A percentile compares a stretch with the other conserved stretches of the same genome.
Evolutionary conservation across 495 filamentous ascomycete genomes (phyloP).

Genomic region (Pseudomonodictys pantanalensis): DNA sequence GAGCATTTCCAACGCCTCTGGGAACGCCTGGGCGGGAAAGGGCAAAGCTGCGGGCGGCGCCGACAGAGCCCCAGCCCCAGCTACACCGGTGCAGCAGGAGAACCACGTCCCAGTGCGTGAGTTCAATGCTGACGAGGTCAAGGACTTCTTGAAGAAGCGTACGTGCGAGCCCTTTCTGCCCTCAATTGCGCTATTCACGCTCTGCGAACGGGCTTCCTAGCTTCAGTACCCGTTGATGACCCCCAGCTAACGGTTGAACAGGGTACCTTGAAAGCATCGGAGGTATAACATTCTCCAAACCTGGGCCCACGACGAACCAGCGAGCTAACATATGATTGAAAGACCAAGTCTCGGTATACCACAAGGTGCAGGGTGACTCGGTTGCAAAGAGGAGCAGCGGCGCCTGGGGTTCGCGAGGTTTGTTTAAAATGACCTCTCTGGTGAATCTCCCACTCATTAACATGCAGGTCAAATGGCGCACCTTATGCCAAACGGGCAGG

Average conservation of each 20-base stretch:
- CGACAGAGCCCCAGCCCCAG: conserved; percentile 1
- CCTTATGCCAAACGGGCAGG: conserved; percentile 31
- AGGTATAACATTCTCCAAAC: conserved; percentile 7
- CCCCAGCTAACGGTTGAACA: conserved; percentile 8
- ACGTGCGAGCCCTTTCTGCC: conserved; percentile 3
- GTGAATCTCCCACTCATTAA: neutral
- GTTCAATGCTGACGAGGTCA: conserved; percentile 32
- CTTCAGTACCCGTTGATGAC: neutral
- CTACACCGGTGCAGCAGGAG: conserved; percentile 14
- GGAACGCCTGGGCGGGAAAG: conserved; percentile 31
- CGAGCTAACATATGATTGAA: conserved; percentile 2
- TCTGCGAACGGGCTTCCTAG: neutral
- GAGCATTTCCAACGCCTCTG: conserved; percentile 17
- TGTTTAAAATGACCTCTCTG: neutral
- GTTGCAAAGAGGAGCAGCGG: conserved; percentile 29
- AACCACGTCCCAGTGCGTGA: conserved; percentile 28
- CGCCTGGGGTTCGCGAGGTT: conserved; percentile 32
- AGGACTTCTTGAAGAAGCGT: conserved; percentile 35
- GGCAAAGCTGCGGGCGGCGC: conserved; percentile 21
- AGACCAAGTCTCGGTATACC: conserved; percentile 28
- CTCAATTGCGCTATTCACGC: neutral
- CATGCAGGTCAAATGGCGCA: conserved; percentile 30
- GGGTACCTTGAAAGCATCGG: conserved; percentile 19
- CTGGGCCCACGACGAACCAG: neutral
- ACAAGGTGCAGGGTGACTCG: conserved; percentile 33